Conservation (phyloP, 2,329 filamentous ascomycete genomes). For the Rutstroemia sp. region DNA sequence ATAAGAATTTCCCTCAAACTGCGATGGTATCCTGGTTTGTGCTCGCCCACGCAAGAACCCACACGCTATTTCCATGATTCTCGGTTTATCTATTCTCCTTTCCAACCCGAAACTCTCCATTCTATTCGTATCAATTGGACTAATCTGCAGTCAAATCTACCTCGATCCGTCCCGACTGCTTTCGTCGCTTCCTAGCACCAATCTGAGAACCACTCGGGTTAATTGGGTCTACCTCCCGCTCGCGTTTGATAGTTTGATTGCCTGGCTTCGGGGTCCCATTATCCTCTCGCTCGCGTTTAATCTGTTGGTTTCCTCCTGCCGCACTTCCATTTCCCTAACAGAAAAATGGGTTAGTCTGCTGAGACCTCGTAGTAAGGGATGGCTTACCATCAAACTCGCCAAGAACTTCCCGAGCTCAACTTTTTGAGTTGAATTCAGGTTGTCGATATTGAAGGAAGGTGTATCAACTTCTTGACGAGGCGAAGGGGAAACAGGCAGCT, state of each 20-base stretch:
- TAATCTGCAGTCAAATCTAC: slow-evolving; percentile 1
- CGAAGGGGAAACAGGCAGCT: neutral
- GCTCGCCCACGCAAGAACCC: no score
- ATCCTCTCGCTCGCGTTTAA: neutral
- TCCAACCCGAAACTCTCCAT: no score
- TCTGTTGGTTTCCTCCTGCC: neutral
- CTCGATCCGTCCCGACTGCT: neutral
- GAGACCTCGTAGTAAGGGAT: neutral
- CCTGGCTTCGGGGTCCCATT: neutral
- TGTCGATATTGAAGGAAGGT: neutral
- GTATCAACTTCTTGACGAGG: neutral
- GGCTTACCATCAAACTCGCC: neutral
- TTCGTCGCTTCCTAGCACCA: neutral
- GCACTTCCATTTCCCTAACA: neutral
- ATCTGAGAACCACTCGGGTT: no score
- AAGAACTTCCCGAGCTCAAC: neutral
- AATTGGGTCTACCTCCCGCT: neutral
- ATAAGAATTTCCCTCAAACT: no score
- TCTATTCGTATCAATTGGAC: neutral
- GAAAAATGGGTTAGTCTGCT: neutral
- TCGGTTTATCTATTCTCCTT: no score
- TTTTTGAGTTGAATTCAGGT: neutral
- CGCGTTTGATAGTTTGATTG: neutral
- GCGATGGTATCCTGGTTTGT: no score
- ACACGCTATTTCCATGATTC: no score